Conservation (phyloP, 2,329 filamentous ascomycete genomes). For the Sodiomyces alkalinus region DNA sequence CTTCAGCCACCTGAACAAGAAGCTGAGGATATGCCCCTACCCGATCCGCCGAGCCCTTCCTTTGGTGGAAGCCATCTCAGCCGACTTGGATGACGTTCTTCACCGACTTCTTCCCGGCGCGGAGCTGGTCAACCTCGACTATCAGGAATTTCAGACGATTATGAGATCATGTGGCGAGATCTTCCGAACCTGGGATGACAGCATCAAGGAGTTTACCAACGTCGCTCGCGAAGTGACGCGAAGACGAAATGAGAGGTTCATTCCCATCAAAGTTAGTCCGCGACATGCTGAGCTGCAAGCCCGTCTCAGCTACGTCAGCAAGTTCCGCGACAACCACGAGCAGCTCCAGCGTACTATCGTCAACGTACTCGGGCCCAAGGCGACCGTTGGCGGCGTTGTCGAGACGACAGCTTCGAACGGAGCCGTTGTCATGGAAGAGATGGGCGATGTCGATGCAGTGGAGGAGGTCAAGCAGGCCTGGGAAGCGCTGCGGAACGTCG, state of each 20-base stretch:
- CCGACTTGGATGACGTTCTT: slow-evolving; percentile 74
- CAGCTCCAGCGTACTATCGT: slow-evolving; percentile 93
- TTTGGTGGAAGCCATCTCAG: slow-evolving; percentile 93
- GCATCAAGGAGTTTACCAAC: slow-evolving; percentile 94
- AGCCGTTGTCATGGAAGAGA: slow-evolving; percentile 71
- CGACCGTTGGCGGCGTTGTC: slow-evolving; percentile 36
- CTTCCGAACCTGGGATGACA: slow-evolving; percentile 88
- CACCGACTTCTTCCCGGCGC: slow-evolving; percentile 76
- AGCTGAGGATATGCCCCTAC: slow-evolving; percentile 90
- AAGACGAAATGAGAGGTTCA: slow-evolving; percentile 92
- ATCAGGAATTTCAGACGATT: slow-evolving; percentile 72
- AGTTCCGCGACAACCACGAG: slow-evolving; percentile 93
- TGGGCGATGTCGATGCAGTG: slow-evolving; percentile 92
- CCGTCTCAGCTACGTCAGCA: slow-evolving; percentile 81
- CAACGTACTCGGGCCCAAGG: slow-evolving; percentile 78
- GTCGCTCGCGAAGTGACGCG: slow-evolving; percentile 90
- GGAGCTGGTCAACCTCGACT: slow-evolving; percentile 82
- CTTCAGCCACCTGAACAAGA: slow-evolving; percentile 93
- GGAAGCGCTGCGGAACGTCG: slow-evolving; percentile 84
- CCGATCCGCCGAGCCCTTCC: slow-evolving; percentile 81
- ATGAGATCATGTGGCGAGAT: slow-evolving; percentile 76
- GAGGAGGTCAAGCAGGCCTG: slow-evolving; percentile 94
- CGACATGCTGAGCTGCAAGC: slow-evolving; percentile 82
- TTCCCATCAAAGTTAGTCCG: slow-evolving; percentile 88
- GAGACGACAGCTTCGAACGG: slow-evolving; percentile 40